Evolutionary conservation across 441 rosid genomes (phyloP), one percentile per base, ranked within the genome.

Genomic region (Arabidopsis hybrid): DNA sequence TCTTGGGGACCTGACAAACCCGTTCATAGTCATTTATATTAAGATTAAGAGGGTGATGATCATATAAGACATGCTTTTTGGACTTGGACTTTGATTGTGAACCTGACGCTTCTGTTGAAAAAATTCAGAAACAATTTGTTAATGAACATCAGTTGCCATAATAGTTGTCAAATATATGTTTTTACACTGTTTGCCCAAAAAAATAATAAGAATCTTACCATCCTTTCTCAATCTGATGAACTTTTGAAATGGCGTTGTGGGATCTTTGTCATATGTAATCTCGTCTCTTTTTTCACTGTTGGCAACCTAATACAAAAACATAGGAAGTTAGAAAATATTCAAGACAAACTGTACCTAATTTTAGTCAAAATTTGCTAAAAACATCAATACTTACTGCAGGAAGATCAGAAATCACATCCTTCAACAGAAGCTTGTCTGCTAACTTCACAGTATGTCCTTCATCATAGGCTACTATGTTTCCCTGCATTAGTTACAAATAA

Each of bases 381-480:
- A 29, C 9, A 29, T 13, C 49, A 40, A 71, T 31, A 78, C 84
- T 43, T 80, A 93, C 97, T 4, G 59, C 69, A 2, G 96, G 96
- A 29, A 88, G 88, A 74, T 91, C 96, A 34, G 83, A 76, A 60
- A 91, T 84, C 3, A 91, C 88, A 71, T 93, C 98, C 67, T 67
- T 29, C 34, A 93, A 71, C 0, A 91, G 32, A 39, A 91, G 85
- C 36, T 81, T 84, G 7, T 67, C 73, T 67, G 81, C 82, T 74
- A 90, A 73, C 26, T 82, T 69, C 18, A 64, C 81, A 5, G 38
- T 31, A 36, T 82, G 82, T 5, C 81, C 85, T 74, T 85, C 86
- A 42, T 79, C 72, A 71, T 83, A 87, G 1, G 85, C 89, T 10
- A 85, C 92, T 1, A 73, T 60, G 63, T 87, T 80, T 2, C 72